A percentile compares a stretch with the other conserved stretches of the same genome.
Conservation (phyloP, 352 stramenopile genomes). For the Blastocystis sp. region DNA sequence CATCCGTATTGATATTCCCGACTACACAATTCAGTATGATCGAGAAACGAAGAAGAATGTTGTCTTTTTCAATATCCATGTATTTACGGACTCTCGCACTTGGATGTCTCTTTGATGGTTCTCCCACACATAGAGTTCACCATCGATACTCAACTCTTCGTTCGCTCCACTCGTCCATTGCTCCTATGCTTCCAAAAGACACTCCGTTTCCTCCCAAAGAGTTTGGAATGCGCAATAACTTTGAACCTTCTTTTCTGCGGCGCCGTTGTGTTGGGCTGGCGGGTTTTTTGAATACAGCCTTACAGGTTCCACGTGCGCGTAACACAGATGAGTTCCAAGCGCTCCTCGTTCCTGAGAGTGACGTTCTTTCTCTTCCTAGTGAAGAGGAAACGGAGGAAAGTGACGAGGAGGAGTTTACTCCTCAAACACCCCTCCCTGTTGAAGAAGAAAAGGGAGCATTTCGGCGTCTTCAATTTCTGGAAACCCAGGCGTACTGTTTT, state of each 20-base stretch:
- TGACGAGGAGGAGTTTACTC: neutral
- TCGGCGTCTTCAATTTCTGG: neutral
- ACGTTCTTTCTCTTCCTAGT: neutral
- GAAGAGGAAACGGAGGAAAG: neutral
- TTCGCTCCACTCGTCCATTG: neutral
- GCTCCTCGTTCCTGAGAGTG: slow-evolving; percentile 12
- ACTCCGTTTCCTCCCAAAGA: slow-evolving; percentile 27
- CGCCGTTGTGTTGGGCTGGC: neutral
- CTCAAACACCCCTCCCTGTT: too few species aligned
- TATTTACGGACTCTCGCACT: neutral
- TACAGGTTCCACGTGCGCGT: neutral
- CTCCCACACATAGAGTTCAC: neutral
- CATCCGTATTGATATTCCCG: neutral
- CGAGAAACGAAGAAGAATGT: neutral
- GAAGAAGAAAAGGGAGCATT: neutral
- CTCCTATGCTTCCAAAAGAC: neutral
- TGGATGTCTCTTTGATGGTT: neutral
- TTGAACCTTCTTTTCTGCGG: neutral
- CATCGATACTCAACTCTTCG: slow-evolving; percentile 30
- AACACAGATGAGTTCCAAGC: neutral
- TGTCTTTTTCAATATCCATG: slow-evolving; percentile 5
- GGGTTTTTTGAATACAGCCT: neutral
- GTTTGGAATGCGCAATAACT: slow-evolving; percentile 8
- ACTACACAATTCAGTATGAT: neutral
- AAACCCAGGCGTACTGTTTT: neutral